These are phyloP conservation scores for Pythium phragmitis DNA, from an alignment of 352 stramenopile genomes.

Conservation along the genomic window DNA sequence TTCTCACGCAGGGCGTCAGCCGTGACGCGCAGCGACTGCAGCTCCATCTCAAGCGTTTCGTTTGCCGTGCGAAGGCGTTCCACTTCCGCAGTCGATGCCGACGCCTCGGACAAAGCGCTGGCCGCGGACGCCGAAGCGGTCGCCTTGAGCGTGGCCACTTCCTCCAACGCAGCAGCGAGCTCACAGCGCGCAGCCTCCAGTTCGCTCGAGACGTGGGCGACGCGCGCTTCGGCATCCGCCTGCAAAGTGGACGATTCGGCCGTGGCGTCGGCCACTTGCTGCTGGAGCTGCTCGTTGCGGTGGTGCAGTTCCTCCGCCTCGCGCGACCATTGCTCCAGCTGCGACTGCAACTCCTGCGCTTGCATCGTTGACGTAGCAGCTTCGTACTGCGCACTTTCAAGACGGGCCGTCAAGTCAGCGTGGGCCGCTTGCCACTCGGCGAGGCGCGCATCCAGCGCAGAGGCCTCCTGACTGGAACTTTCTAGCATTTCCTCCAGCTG, in stretches of 20 bases:
- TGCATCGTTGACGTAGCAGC: not conserved
- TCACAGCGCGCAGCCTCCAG: constrained; percentile 1
- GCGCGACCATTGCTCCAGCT: constrained; percentile 13
- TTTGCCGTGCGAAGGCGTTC: constrained; percentile 13
- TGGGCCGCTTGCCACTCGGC: constrained; percentile 16
- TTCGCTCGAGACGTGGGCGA: constrained; percentile 5
- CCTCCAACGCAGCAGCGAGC: not conserved
- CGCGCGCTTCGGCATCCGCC: constrained; percentile 2
- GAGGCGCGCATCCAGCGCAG: constrained; percentile 13
- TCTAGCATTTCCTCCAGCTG: constrained; percentile 23
- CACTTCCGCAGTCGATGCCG: not conserved
- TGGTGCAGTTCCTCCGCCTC: constrained; percentile 14
- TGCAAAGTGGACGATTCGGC: not conserved
- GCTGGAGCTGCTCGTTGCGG: constrained; percentile 9
- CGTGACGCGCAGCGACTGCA: constrained; percentile 9
- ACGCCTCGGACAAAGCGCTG: constrained; percentile 6
- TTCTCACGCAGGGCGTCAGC: constrained; percentile 20
- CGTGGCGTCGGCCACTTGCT: constrained; percentile 2
- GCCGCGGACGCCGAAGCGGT: constrained; percentile 1
- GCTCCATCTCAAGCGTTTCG: constrained; percentile 10
- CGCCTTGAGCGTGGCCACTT: constrained; percentile 10
- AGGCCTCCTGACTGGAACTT: constrained; percentile 16
- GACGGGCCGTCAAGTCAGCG: constrained; percentile 10
- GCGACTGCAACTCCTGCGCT: constrained; percentile 8
- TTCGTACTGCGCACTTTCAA: constrained; percentile 12